Evolutionary conservation across 2,329 filamentous ascomycete species (phyloP).

Genomic region (Coniochaeta pulveracea): DNA sequence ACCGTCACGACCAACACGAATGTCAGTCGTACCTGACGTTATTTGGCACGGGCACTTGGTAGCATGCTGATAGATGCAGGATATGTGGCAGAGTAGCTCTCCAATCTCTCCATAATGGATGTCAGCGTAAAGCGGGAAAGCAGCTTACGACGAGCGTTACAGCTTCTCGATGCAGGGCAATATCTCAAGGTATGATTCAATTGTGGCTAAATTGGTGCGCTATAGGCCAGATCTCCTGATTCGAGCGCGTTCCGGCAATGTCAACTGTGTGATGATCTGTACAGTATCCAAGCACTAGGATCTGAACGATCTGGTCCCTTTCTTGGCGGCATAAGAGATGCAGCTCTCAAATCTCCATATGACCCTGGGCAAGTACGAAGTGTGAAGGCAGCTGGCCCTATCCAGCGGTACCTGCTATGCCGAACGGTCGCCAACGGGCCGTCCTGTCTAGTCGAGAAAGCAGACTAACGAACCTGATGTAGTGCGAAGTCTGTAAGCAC

Average conservation of each 20-base stretch:
- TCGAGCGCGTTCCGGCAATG: background rate
- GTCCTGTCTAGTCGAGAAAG: background rate
- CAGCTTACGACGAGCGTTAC: slow-evolving; percentile 1
- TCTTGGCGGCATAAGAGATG: slow-evolving; percentile 2
- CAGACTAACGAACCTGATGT: slow-evolving; percentile 2
- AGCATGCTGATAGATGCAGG: background rate
- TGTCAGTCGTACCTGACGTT: slow-evolving; percentile 3
- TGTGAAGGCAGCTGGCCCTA: too few relatives aligned
- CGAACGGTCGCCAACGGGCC: background rate
- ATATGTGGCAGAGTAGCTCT: background rate
- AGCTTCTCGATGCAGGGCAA: background rate
- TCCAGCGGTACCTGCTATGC: background rate
- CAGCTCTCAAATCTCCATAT: background rate
- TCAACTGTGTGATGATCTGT: background rate
- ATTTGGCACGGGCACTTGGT: background rate
- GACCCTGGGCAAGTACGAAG: background rate
- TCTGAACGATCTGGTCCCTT: slow-evolving; percentile 4
- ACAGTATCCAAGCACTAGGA: background rate
- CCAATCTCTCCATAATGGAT: slow-evolving; percentile 2
- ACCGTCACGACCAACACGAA: background rate
- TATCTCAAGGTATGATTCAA: background rate
- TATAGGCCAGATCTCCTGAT: background rate
- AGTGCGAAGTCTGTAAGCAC: too few relatives aligned
- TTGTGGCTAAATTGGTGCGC: slow-evolving; percentile 1
- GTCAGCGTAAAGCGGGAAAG: slow-evolving; percentile 3